Percentiles rank a stretch among this genome's conserved stretches.
phyloP scores from a whole-genome alignment of 2,329 filamentous ascomycete genomes.

The Eurotiales sp. region DNA sequence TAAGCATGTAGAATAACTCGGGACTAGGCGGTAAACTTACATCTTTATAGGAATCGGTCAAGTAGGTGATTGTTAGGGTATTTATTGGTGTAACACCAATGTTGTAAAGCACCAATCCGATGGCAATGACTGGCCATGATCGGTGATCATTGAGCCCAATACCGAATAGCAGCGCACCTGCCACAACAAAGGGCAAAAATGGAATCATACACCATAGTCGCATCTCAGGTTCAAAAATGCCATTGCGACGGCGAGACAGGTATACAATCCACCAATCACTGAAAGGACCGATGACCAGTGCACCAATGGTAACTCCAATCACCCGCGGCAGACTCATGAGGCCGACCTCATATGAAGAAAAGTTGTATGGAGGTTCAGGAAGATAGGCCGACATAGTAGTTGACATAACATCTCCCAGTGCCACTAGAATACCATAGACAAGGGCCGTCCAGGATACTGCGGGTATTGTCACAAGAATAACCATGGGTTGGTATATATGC shows the following conservation, averaged over 20 bases:
- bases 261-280: slow-evolving; percentile 3
- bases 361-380: slow-evolving; percentile 5
- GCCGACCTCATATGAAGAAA: slow-evolving; percentile 5
- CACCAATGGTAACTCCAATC: slow-evolving; percentile 8
- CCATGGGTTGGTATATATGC: neutral
- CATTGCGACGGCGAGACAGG: slow-evolving; percentile 2
- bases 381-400: slow-evolving; percentile 2
- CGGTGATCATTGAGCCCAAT: neutral
- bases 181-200: neutral
- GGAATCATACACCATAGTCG: slow-evolving; percentile 7
- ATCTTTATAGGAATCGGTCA: slow-evolving; percentile 4
- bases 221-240: slow-evolving; percentile 7
- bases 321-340: slow-evolving; percentile 3
- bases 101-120: slow-evolving; percentile 2
- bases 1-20: too few relatives aligned
- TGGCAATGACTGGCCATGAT: slow-evolving; percentile 1
- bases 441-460: neutral
- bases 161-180: slow-evolving; percentile 2
- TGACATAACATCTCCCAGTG: slow-evolving; percentile 4
- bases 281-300: slow-evolving; percentile 2
- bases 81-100: neutral
- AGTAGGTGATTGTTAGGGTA: neutral
- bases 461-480: slow-evolving; percentile 4
- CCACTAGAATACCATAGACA: slow-evolving; percentile 5
- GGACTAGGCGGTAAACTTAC: neutral